Base-by-base conservation (phyloP, 2,329 filamentous ascomycete genomes). In the Beauveria sp. region DNA sequence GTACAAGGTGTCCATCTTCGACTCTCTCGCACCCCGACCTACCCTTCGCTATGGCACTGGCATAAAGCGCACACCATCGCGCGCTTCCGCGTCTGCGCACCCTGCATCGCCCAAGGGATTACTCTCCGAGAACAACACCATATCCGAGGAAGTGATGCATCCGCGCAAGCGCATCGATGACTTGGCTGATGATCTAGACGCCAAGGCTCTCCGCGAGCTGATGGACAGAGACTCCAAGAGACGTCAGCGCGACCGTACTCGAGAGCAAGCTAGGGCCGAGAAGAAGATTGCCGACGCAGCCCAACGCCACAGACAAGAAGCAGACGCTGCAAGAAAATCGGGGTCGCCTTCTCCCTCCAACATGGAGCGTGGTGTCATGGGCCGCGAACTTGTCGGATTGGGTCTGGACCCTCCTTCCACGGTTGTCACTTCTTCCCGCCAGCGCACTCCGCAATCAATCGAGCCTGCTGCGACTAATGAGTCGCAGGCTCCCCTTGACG, bases 161-260 rank as follows among this genome's bases (percentile, higher is more conserved):
- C 82, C 82, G 3, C 83, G 84, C 67, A 86, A 88, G 75, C 75
- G 85, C 69, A 75, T 89, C 71, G 75, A 90, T 75, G 76, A 89
- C 74, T 75, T 98, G 50, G 95, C 92, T 24, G 90, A 98, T 70
- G 88, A 90, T 63, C 80, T 99, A 60, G 91, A 91, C 74, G 89
- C 95, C 3, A 85, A 88, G 58, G 93, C 91, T 67, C 74, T 99
- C 45, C 84, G 93, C 63, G 90, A 96, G 71, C 80, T 98, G 34
- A 88, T 99, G 84, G 95, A 99, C 68, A 82, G 95, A 63, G 95
- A 99, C 70, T 83, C 88, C 66, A 85, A 93, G 68, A 84, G 95
- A 62, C 86, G 83, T 66, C 90, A 96, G 66, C 86, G 86, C 71
- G 93, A 90, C 74, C 84, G 82, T 59, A 79, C 83, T 62, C 81